Evolutionary conservation across 2,329 filamentous ascomycete species (phyloP).

Genomic region (Cercospora sp.): DNA sequence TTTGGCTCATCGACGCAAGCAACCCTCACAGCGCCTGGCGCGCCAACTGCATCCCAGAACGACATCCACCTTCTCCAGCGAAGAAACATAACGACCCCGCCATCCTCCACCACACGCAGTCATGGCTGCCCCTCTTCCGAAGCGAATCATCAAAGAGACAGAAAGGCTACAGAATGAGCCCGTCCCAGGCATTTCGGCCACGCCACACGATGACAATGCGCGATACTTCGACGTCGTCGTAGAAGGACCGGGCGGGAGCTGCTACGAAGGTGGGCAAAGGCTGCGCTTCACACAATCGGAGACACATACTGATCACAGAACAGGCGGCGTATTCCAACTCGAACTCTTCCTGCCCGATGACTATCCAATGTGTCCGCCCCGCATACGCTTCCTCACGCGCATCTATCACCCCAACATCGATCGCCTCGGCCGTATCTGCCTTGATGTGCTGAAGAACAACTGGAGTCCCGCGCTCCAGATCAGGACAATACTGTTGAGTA

Average conservation of each 20-base stretch:
- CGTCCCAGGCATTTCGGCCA: conserved; percentile 91
- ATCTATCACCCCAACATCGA: conserved; percentile 99
- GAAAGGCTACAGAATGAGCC: conserved; percentile 95
- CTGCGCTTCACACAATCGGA: not conserved
- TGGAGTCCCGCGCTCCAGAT: conserved; percentile 99
- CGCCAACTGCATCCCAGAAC: not conserved
- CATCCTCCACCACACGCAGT: conserved; percentile 4
- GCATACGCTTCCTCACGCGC: conserved; percentile 97
- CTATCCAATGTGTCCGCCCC: conserved; percentile 98
- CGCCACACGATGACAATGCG: conserved; percentile 95
- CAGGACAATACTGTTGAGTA: conserved; percentile 95
- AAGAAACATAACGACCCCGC: not conserved
- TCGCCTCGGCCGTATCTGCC: conserved; percentile 91
- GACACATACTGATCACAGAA: not conserved
- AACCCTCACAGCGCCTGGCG: not conserved
- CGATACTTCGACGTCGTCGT: conserved; percentile 98
- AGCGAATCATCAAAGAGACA: conserved; percentile 98
- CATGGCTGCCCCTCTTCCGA: conserved; percentile 71
- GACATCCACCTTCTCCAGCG: not conserved
- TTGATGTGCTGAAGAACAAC: conserved; percentile 98
- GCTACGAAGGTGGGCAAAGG: conserved; percentile 75
- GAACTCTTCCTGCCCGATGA: conserved; percentile 97
- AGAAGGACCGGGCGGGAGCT: conserved; percentile 85
- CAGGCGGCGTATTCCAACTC: conserved; percentile 87
- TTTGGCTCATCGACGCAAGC: not conserved